Evolutionary conservation across 305 asterid species (phyloP).

Genomic region (Plantago coronopus): DNA sequence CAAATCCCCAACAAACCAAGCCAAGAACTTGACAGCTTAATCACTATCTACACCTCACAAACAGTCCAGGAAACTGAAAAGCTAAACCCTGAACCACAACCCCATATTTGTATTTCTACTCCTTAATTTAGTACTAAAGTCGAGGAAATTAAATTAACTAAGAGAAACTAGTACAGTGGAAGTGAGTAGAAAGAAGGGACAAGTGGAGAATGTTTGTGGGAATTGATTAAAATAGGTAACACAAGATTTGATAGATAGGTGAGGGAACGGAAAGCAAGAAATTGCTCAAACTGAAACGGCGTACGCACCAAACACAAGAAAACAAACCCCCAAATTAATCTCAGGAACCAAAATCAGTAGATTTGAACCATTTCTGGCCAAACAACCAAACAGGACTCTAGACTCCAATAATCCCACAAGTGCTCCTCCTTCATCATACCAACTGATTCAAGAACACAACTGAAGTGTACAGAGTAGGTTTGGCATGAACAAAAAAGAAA

Average conservation of each 20-base stretch:
- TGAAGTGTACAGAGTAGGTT: not conserved
- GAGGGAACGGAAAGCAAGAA: constrained; percentile 18
- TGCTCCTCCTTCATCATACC: constrained; percentile 15
- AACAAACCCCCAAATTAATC: constrained; percentile 20
- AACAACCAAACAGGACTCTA: constrained; percentile 9
- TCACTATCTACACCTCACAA: constrained; percentile 19
- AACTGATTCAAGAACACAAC: not conserved
- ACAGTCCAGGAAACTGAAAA: not conserved
- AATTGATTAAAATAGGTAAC: too few species aligned
- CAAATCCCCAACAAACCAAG: constrained; percentile 10
- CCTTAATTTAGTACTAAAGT: constrained; percentile 45
- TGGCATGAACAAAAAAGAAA: too few species aligned
- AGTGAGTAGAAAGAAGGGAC: not conserved
- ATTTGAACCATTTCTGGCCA: constrained; percentile 7
- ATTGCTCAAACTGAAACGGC: constrained; percentile 15
- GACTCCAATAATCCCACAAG: too few species aligned
- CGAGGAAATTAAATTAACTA: constrained; percentile 26
- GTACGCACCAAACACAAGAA: constrained; percentile 36
- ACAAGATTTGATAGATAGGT: too few species aligned
- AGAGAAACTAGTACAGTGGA: constrained; percentile 20
- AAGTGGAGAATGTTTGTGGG: constrained; percentile 22
- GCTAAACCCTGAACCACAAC: constrained; percentile 17
- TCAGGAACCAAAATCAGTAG: constrained; percentile 5
- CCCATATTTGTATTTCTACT: constrained; percentile 17
- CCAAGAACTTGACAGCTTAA: constrained; percentile 7